phyloP scores from a whole-genome alignment of 202 grass and related monocot species.

The Setaria italica region DNA sequence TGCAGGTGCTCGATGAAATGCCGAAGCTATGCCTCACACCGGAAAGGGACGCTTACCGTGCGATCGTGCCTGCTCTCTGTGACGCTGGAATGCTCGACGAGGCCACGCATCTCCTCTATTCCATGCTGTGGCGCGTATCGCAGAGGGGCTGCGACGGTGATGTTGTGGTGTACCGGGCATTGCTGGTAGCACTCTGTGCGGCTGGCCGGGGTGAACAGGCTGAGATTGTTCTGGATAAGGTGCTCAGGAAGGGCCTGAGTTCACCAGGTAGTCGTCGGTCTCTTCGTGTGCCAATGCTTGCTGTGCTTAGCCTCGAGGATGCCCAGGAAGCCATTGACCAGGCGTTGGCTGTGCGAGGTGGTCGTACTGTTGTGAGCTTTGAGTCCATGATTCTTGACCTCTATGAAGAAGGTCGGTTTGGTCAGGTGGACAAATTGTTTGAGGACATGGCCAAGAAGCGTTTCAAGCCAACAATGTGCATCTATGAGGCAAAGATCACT shows the following conservation, averaged over 20 bases:
- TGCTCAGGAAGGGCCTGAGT: slow-evolving; percentile 75
- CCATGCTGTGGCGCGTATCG: slow-evolving; percentile 78
- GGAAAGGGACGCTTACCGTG: slow-evolving; percentile 62
- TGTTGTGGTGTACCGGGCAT: slow-evolving; percentile 62
- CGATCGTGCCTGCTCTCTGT: slow-evolving; percentile 67
- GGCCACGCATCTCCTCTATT: slow-evolving; percentile 78
- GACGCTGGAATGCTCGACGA: slow-evolving; percentile 72
- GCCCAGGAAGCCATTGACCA: slow-evolving; percentile 64
- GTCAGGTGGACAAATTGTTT: slow-evolving; percentile 65
- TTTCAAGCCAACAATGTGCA: slow-evolving; percentile 61
- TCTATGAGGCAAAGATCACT: slow-evolving; percentile 64
- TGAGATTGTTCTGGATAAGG: slow-evolving; percentile 74
- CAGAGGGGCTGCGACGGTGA: slow-evolving; percentile 68
- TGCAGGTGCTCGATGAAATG: slow-evolving; percentile 74
- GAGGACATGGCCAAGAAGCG: slow-evolving; percentile 71
- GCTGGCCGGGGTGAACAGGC: slow-evolving; percentile 57
- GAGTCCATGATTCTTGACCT: slow-evolving; percentile 58
- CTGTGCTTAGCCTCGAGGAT: slow-evolving; percentile 59
- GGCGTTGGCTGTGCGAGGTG: slow-evolving; percentile 59
- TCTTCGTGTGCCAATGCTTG: slow-evolving; percentile 70
- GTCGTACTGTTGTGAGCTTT: slow-evolving; percentile 63
- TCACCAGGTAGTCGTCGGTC: slow-evolving; percentile 55
- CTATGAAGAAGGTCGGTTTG: slow-evolving; percentile 58
- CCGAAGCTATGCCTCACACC: slow-evolving; percentile 57
- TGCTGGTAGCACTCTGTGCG: slow-evolving; percentile 67